Percentiles rank a stretch among this genome's conserved stretches.
phyloP scores from a whole-genome alignment of 352 stramenopile genomes.

The Elongisporangium senticosum region DNA sequence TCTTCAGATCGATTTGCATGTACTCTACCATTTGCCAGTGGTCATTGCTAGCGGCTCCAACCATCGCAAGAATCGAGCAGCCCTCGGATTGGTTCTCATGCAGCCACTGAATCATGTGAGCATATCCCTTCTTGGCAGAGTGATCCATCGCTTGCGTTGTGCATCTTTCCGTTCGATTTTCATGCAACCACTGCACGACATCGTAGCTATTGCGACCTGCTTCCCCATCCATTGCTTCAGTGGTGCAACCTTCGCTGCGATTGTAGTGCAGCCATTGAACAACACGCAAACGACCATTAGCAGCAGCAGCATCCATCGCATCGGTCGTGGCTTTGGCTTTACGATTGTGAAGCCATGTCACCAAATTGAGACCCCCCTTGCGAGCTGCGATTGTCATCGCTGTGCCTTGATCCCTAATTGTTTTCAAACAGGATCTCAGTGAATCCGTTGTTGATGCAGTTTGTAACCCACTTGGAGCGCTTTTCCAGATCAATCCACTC shows the following conservation, averaged over 20 bases:
- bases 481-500: too few relatives aligned
- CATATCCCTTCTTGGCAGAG: too few relatives aligned
- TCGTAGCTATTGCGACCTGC: slow-evolving; percentile 44
- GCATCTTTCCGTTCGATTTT: slow-evolving; percentile 26
- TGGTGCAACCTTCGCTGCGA: slow-evolving; percentile 46
- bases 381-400: too few relatives aligned
- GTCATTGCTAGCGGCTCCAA: neutral
- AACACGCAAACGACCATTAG: slow-evolving; percentile 39
- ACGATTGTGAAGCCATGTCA: too few relatives aligned
- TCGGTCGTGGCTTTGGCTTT: too few relatives aligned
- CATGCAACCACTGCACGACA: slow-evolving; percentile 55
- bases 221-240: slow-evolving; percentile 53
- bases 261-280: slow-evolving; percentile 57
- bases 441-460: too few relatives aligned
- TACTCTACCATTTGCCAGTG: neutral
- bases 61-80: slow-evolving; percentile 3
- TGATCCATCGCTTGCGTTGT: too few relatives aligned
- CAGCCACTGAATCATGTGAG: neutral
- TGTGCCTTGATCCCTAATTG: too few relatives aligned
- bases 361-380: too few relatives aligned
- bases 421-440: too few relatives aligned
- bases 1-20: neutral
- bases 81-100: neutral
- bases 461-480: too few relatives aligned
- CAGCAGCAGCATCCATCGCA: slow-evolving; percentile 61